A percentile compares a stretch with the other conserved stretches of the same genome.
Conservation (phyloP, 345 rosid species). For the Gossypium thurberi region DNA sequence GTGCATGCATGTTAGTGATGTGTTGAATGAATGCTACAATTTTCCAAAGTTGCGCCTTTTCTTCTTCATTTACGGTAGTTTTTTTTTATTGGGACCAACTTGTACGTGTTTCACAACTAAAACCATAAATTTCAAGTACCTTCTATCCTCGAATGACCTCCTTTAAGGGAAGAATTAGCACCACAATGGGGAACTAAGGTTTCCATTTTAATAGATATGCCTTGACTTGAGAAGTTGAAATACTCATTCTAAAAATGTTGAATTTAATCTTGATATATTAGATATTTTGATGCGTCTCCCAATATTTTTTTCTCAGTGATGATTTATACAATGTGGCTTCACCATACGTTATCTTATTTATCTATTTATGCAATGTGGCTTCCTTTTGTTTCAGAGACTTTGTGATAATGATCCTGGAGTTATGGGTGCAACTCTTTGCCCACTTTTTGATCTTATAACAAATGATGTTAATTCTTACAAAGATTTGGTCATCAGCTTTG, state of each 20-base stretch:
- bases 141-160: not conserved
- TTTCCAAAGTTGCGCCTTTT: not conserved
- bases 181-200: not conserved
- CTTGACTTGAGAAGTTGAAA: not conserved
- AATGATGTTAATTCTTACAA: constrained; percentile 66
- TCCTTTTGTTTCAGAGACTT: constrained; percentile 36
- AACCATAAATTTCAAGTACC: not conserved
- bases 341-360: not conserved
- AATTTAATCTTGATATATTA: not conserved
- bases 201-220: not conserved
- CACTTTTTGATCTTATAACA: constrained; percentile 77
- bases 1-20: not conserved
- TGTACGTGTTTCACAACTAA: not conserved
- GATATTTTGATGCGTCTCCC: not conserved
- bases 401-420: constrained; percentile 98
- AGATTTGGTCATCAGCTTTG: constrained; percentile 86
- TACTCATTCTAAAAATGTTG: not conserved
- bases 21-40: not conserved
- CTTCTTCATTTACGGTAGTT: not conserved
- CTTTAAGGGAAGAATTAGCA: not conserved
- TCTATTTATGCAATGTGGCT: not conserved
- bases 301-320: not conserved
- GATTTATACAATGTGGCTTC: not conserved
- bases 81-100: not conserved
- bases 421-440: constrained; percentile 98